Base-by-base conservation (phyloP, 768 basidiomycete genomes). In the Tricholoma terreum region DNA sequence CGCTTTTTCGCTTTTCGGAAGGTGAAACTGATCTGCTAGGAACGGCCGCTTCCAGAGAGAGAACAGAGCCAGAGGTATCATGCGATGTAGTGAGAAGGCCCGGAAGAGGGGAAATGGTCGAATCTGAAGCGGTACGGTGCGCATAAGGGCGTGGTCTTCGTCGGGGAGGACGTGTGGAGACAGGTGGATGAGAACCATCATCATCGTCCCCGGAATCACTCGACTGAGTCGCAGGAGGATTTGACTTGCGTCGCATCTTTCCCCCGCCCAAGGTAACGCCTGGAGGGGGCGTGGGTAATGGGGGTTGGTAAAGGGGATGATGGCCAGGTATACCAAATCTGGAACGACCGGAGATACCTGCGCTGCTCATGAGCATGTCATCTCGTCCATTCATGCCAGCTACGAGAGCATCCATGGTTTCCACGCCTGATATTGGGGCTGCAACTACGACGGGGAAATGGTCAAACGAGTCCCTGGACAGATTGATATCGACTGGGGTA, bases 311-410 rank as follows among this genome's bases (percentile, higher is more conserved):
- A 14, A 93, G 76, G 42, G 89, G 89, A 66, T 92, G 87, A 61
- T 86, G 84, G 46, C 78, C 77, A 7, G 80, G 75, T 61, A 85
- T 84, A 19, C 75, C 78, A 64, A 84, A 83, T 58, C 84, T 79
- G 49, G 80, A 71, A 14, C 83, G 79, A 64, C 69, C 75, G 30
- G 81, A 78, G 12, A 78, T 61, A 52, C 75, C 72, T 63, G 75
- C 52, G 65, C 75, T 60, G 57, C 71, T 52, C 58, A 67, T 55
- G 19, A 82, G 76, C 54, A 84, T 70, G 60, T 85, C 79, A 55
- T 89, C 85, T 43, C 79, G 81, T 24, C 87, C 87, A 65, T 93
- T 94, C 92, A 94, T 93, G 8, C 89, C 89, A 61, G 92, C 91
- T 6, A 94, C 92, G 53, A 94, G 71, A 11, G 92, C 92, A 67